phyloP scores from a whole-genome alignment of 768 basidiomycete genomes.

The Mycena vulgaris region DNA sequence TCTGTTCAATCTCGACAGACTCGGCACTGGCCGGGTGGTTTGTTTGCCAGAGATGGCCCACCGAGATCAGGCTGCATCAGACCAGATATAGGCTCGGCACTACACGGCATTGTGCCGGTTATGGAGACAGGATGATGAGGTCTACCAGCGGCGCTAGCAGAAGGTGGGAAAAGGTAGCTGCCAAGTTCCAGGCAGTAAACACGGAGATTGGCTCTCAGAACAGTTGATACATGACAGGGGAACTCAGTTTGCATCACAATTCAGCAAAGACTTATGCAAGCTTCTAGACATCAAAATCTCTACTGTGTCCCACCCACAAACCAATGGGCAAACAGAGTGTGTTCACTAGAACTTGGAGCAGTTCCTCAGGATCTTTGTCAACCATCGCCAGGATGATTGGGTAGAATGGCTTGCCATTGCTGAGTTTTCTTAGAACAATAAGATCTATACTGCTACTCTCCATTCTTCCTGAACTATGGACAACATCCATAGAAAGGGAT shows the following conservation, averaged over 20 bases:
- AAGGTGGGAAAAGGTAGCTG: too few relatives aligned
- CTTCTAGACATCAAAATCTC: slow-evolving; percentile 7
- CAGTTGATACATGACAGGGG: slow-evolving; percentile 3
- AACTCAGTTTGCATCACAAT: slow-evolving; percentile 29
- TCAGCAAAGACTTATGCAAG: slow-evolving; percentile 7
- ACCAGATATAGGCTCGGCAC: too few relatives aligned
- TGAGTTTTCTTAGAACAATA: too few relatives aligned
- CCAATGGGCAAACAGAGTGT: slow-evolving; percentile 47
- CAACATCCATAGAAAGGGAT: slow-evolving; percentile 42
- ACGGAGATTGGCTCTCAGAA: slow-evolving; percentile 16
- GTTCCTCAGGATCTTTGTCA: slow-evolving; percentile 46
- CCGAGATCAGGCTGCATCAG: too few relatives aligned
- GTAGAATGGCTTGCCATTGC: slow-evolving; percentile 45
- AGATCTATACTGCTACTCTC: slow-evolving; percentile 49
- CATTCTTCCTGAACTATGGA: slow-evolving; percentile 51
- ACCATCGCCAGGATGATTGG: slow-evolving; percentile 51
- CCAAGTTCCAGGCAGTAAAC: slow-evolving; percentile 12
- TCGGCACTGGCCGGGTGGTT: too few relatives aligned
- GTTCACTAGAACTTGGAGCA: slow-evolving; percentile 50
- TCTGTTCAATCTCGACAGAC: too few relatives aligned
- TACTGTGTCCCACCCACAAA: slow-evolving; percentile 30
- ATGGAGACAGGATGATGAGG: too few relatives aligned
- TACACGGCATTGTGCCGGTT: too few relatives aligned
- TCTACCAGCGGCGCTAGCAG: too few relatives aligned
- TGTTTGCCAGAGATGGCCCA: too few relatives aligned